These are phyloP conservation scores for Dipteronia sinensis DNA, from an alignment of 345 rosid genomes.

Conservation along the genomic window DNA sequence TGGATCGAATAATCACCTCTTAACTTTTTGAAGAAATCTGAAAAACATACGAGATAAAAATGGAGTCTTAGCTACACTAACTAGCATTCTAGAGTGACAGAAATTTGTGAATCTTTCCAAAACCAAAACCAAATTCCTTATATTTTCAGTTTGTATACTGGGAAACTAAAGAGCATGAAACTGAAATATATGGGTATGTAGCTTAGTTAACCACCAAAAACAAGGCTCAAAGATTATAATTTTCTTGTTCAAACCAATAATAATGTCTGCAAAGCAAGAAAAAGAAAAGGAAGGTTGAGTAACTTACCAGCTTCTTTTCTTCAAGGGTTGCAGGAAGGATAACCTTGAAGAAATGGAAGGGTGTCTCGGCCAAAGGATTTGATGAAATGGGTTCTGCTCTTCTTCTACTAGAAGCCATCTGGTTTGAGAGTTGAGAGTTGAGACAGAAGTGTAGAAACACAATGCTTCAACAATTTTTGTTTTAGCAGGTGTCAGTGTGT, in stretches of 20 bases:
- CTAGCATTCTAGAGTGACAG: background rate
- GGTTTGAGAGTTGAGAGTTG: background rate
- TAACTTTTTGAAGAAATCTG: background rate
- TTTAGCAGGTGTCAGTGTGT: too few relatives aligned
- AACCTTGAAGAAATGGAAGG: conserved; percentile 7
- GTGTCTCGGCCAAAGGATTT: background rate
- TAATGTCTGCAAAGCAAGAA: too few relatives aligned
- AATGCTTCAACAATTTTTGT: too few relatives aligned
- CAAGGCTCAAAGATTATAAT: background rate
- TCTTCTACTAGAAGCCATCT: background rate
- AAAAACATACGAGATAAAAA: background rate
- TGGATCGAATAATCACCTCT: too few relatives aligned
- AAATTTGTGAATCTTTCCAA: too few relatives aligned
- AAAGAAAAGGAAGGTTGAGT: too few relatives aligned
- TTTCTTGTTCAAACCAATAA: background rate
- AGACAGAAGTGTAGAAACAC: too few relatives aligned
- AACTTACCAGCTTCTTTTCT: conserved; percentile 10
- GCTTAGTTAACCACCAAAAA: background rate
- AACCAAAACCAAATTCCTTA: background rate
- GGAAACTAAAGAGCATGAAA: background rate
- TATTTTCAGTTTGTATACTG: background rate
- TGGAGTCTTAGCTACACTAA: background rate
- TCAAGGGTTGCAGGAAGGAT: background rate
- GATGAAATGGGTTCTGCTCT: background rate
- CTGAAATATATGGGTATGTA: background rate